Evolutionary conservation across 768 basidiomycete genomes (phyloP).

Genomic region (Tephrocybe sp.): DNA sequence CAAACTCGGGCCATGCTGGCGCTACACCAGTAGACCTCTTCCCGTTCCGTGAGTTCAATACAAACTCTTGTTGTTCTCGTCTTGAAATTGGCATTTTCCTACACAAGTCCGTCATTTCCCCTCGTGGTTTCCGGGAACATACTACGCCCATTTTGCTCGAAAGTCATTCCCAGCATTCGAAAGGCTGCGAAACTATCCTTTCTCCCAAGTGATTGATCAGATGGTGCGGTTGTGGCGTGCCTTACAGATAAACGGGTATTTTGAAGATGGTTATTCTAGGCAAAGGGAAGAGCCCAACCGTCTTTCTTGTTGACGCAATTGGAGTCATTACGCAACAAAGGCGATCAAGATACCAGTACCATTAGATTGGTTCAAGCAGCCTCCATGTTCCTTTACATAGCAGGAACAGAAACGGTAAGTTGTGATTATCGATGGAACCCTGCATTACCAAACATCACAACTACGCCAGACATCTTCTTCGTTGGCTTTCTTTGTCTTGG

Average conservation of each 20-base stretch:
- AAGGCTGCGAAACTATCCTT: constrained; percentile 19
- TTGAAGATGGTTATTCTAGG: background rate
- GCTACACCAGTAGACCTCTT: constrained; percentile 21
- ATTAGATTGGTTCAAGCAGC: constrained; percentile 11
- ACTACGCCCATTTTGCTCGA: constrained; percentile 18
- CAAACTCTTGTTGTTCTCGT: background rate
- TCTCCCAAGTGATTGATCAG: constrained; percentile 13
- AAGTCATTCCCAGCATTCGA: constrained; percentile 1
- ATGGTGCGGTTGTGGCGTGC: constrained; percentile 8
- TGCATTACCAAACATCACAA: background rate
- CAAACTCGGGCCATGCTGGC: constrained; percentile 16
- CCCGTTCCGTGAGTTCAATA: constrained; percentile 18
- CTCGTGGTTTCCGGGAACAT: constrained; percentile 26
- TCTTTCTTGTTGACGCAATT: constrained; percentile 16
- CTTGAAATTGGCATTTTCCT: constrained; percentile 2
- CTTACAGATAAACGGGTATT: background rate
- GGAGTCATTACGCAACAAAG: constrained; percentile 3
- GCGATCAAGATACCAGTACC: background rate
- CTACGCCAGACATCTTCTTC: constrained; percentile 22
- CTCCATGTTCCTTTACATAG: constrained; percentile 12
- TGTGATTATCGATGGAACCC: background rate
- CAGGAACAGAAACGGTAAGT: constrained; percentile 18
- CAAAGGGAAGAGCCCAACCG: constrained; percentile 13
- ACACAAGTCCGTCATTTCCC: constrained; percentile 20
- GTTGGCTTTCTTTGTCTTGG: constrained; percentile 24